These are phyloP conservation scores for Turritis glabra DNA, from an alignment of 345 rosid genomes.

Conservation along the genomic window DNA sequence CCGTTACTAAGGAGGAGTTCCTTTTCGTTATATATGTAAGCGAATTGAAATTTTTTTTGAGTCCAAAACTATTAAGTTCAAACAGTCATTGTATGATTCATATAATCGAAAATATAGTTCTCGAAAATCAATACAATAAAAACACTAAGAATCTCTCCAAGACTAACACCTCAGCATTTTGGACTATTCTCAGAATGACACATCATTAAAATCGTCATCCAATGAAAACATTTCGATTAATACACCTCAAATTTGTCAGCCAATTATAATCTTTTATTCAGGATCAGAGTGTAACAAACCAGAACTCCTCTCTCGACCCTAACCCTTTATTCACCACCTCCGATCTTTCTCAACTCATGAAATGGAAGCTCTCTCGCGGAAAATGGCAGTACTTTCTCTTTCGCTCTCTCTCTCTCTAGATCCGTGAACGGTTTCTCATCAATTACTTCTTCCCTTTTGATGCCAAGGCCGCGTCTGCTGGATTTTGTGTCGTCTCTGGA, in stretches of 20 bases:
- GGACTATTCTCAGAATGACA: too few relatives aligned
- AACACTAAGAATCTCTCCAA: too few relatives aligned
- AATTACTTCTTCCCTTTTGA: not conserved
- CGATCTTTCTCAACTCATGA: constrained; percentile 85
- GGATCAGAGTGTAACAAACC: too few relatives aligned
- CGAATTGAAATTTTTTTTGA: not conserved
- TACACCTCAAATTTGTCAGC: too few relatives aligned
- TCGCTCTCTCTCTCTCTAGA: not conserved
- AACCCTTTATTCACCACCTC: constrained; percentile 66
- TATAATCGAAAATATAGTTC: too few relatives aligned
- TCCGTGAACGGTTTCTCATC: constrained; percentile 19
- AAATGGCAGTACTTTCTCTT: constrained; percentile 94
- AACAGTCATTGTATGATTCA: too few relatives aligned
- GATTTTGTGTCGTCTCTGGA: constrained; percentile 71
- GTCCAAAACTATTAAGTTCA: not conserved
- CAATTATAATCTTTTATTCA: too few relatives aligned
- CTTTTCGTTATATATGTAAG: not conserved
- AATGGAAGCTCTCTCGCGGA: constrained; percentile 94
- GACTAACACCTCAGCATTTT: too few relatives aligned
- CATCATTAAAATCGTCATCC: too few relatives aligned
- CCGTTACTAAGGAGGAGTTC: not conserved
- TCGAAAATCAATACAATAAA: too few relatives aligned
- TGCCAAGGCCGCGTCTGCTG: constrained; percentile 72
- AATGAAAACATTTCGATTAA: too few relatives aligned
- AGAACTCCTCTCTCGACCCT: too few relatives aligned